Percentiles rank a stretch among this genome's conserved stretches.
Conservation (phyloP, 306 rosid genomes). For the Phaseolus lunatus region DNA sequence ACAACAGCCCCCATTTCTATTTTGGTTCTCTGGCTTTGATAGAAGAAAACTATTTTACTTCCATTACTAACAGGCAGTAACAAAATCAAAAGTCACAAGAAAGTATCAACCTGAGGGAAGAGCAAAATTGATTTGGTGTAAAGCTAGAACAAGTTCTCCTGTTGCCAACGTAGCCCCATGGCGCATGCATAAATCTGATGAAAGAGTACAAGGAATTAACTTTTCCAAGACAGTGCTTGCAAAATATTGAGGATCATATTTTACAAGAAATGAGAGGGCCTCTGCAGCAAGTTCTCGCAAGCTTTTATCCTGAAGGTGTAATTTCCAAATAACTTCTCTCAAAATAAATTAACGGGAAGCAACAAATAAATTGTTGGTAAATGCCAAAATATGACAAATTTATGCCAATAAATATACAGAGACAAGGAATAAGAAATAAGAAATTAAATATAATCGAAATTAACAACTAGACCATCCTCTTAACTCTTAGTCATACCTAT, state of each 20-base stretch:
- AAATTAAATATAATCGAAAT: slow-evolving; percentile 1
- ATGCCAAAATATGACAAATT: slow-evolving; percentile 30
- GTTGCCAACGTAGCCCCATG: slow-evolving; percentile 92
- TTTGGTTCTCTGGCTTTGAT: slow-evolving; percentile 1
- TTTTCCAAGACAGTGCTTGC: slow-evolving; percentile 68
- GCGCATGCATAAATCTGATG: slow-evolving; percentile 95
- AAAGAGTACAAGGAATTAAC: slow-evolving; percentile 84
- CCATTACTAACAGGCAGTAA: slow-evolving; percentile 22
- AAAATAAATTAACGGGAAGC: slow-evolving; percentile 32
- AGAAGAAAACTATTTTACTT: slow-evolving; percentile 19
- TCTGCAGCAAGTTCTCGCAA: slow-evolving; percentile 93
- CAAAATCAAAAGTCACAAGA: slow-evolving; percentile 42
- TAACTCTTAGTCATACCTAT: slow-evolving; percentile 9
- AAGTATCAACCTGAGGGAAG: slow-evolving; percentile 71
- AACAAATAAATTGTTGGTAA: slow-evolving; percentile 7
- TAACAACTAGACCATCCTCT: slow-evolving; percentile 7
- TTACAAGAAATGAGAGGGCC: slow-evolving; percentile 86
- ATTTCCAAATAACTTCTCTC: slow-evolving; percentile 47
- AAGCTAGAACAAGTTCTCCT: slow-evolving; percentile 82
- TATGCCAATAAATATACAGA: slow-evolving; percentile 29
- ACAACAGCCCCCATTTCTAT: neutral
- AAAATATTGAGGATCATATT: slow-evolving; percentile 79
- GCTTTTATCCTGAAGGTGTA: slow-evolving; percentile 78
- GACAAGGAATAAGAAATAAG: slow-evolving; percentile 13
- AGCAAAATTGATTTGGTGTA: slow-evolving; percentile 66